Evolutionary conservation across 1,139 yeast genomes (phyloP).

Genomic region (Debaryomycetaceae sp.): DNA sequence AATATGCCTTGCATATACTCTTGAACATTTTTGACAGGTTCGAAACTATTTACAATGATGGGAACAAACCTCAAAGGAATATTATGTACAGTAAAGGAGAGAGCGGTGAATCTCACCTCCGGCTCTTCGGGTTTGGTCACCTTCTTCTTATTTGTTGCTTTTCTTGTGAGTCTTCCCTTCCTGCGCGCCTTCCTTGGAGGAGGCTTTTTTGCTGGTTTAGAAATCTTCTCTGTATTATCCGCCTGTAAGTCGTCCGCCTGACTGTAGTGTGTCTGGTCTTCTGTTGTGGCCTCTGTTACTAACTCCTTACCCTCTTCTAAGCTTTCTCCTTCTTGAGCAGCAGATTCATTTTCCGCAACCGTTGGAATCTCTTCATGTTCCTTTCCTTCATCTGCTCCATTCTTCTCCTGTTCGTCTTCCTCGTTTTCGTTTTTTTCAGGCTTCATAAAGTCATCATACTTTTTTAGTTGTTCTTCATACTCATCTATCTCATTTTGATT

Average conservation of each 20-base stretch:
- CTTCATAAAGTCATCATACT: constrained; percentile 25
- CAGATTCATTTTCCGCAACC: constrained; percentile 15
- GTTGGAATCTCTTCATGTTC: constrained; percentile 2
- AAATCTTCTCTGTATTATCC: constrained; percentile 5
- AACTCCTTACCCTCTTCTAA: constrained; percentile 4
- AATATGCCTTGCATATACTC: constrained; percentile 60
- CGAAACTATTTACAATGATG: constrained; percentile 67
- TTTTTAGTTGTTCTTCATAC: constrained; percentile 38
- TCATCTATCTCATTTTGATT: constrained; percentile 47
- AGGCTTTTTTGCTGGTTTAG: constrained; percentile 16
- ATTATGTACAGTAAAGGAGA: constrained; percentile 60
- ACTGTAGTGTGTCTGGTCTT: neutral
- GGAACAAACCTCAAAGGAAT: constrained; percentile 68
- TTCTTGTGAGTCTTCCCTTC: constrained; percentile 16
- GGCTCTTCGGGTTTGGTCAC: constrained; percentile 34
- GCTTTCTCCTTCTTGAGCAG: constrained; percentile 8
- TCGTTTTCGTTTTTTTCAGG: constrained; percentile 20
- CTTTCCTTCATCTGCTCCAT: constrained; percentile 9
- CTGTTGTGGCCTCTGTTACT: neutral
- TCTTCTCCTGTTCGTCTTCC: constrained; percentile 20
- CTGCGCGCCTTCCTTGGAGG: constrained; percentile 18
- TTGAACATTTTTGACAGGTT: constrained; percentile 52
- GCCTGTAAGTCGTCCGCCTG: constrained; percentile 4
- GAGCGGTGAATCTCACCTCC: constrained; percentile 49
- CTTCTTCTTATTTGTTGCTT: constrained; percentile 20